These are phyloP conservation scores for Trichoderma lentiforme DNA, from an alignment of 2,329 filamentous ascomycete genomes.

Conservation along the genomic window DNA sequence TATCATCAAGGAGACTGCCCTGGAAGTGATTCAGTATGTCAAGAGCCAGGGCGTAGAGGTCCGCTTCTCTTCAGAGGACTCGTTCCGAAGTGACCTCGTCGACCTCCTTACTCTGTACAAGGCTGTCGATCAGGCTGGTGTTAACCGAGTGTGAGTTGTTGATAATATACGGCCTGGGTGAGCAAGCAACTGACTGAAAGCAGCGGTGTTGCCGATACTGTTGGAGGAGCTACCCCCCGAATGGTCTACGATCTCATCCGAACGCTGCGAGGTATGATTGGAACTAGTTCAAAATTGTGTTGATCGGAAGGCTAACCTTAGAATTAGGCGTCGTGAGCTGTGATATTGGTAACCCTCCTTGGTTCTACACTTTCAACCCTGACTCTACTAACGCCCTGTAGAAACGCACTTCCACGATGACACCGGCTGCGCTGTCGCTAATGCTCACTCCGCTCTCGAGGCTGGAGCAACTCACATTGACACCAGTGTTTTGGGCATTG, in stretches of 20 bases:
- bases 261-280: constrained; percentile 59
- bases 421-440: constrained; percentile 62
- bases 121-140: constrained; percentile 78
- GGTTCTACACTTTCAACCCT: constrained; percentile 45
- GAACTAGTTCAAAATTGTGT: no score
- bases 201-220: constrained; percentile 55
- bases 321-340: no score
- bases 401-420: background rate
- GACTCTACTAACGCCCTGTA: no score
- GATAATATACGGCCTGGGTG: no score
- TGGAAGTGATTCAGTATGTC: constrained; percentile 82
- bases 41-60: constrained; percentile 51
- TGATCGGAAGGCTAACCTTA: no score
- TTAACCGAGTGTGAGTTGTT: constrained; percentile 60
- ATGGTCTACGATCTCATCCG: constrained; percentile 86
- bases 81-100: constrained; percentile 62
- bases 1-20: constrained; percentile 68
- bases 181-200: no score
- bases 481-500: constrained; percentile 52
- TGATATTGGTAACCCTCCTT: no score
- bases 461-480: constrained; percentile 77
- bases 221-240: constrained; percentile 74
- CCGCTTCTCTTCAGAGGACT: constrained; percentile 52
- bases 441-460: constrained; percentile 81
- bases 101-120: constrained; percentile 80